A percentile compares a stretch with the other conserved stretches of the same genome.
These are phyloP conservation scores for maize (Zea mays) DNA, from an alignment of 176 grass and related monocot species.

Conservation along the genomic window DNA sequence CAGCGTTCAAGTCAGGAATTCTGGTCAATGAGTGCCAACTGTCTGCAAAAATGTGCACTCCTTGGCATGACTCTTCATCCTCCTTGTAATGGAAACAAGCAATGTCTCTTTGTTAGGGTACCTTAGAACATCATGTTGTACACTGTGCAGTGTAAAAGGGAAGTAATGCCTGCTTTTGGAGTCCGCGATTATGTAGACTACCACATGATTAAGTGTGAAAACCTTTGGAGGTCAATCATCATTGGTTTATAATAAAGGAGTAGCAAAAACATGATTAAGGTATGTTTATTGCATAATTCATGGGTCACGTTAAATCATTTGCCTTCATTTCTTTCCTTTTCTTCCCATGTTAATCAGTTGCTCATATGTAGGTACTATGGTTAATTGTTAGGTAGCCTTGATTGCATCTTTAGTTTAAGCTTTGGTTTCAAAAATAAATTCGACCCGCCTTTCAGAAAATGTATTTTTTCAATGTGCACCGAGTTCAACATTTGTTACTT, in stretches of 20 bases:
- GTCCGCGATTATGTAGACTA: not conserved
- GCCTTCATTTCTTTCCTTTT: constrained; percentile 26
- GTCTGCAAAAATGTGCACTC: not conserved
- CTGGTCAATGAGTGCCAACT: not conserved
- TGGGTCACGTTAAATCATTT: not conserved
- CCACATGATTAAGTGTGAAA: not conserved
- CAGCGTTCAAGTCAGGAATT: not conserved
- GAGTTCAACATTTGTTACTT: not conserved
- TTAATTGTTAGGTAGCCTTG: not conserved
- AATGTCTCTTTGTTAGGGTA: not conserved
- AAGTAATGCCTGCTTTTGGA: constrained; percentile 19
- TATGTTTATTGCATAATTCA: not conserved
- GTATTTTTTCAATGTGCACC: not conserved
- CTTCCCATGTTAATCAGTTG: not conserved
- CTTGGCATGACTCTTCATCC: not conserved
- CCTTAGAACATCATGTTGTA: not conserved
- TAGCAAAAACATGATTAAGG: not conserved
- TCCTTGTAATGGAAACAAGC: not conserved
- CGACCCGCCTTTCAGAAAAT: not conserved
- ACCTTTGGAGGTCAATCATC: not conserved
- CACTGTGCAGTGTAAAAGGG: not conserved
- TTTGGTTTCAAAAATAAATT: constrained; percentile 2
- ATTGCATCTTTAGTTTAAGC: not conserved
- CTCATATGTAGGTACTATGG: not conserved
- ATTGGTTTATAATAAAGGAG: not conserved